phyloP scores from a whole-genome alignment of 306 rosid species.

The Castanospermum australe region DNA sequence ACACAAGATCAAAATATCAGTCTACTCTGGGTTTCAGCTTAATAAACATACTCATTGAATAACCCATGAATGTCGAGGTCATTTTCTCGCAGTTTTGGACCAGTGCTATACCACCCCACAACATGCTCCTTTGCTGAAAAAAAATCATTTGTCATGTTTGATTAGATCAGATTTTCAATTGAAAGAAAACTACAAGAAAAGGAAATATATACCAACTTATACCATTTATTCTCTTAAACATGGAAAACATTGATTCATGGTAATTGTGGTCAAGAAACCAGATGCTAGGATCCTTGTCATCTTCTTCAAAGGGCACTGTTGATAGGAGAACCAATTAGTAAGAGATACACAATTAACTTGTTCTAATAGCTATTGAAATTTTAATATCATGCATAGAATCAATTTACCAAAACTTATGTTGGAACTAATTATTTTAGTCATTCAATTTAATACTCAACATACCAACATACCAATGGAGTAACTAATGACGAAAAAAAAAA shows the following conservation, averaged over 20 bases:
- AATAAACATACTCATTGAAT: slow-evolving; percentile 62
- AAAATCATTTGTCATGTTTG: not conserved
- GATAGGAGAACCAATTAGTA: slow-evolving; percentile 21
- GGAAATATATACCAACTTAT: not conserved
- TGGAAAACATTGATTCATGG: slow-evolving; percentile 87
- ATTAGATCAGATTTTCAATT: not conserved
- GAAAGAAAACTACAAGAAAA: not conserved
- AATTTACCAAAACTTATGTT: not conserved
- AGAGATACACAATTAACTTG: not conserved
- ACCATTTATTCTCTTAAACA: slow-evolving; percentile 98
- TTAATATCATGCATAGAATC: not conserved
- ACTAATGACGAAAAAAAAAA: not conserved
- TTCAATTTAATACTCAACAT: slow-evolving; percentile 19
- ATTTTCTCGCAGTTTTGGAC: slow-evolving; percentile 88
- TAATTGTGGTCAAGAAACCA: slow-evolving; percentile 97
- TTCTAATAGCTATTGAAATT: not conserved
- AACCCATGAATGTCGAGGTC: slow-evolving; percentile 82
- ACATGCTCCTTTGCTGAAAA: slow-evolving; percentile 96
- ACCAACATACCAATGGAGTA: not conserved
- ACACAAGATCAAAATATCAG: not conserved
- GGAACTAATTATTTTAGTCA: not conserved
- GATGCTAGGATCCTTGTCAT: slow-evolving; percentile 84
- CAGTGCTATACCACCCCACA: slow-evolving; percentile 95
- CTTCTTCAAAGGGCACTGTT: slow-evolving; percentile 95
- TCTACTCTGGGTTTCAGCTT: slow-evolving; percentile 38